Conservation (phyloP, 1,284 basidiomycete genomes). For the Exobasidium rhododendri region DNA sequence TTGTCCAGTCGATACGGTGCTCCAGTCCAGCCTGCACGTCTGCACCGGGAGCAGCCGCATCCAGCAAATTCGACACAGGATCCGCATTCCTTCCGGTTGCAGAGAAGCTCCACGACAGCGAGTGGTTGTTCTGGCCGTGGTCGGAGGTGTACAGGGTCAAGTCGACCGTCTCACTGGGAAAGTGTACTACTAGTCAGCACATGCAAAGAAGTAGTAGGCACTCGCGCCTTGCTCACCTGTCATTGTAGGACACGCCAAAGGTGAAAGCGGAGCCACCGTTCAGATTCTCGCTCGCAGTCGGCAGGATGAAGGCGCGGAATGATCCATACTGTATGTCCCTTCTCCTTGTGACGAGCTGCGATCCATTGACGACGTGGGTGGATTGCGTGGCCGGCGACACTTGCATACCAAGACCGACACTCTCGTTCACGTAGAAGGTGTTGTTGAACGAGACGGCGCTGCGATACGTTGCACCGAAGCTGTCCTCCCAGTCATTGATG, state of each 20-base stretch:
- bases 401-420: conserved; percentile 25
- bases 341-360: conserved; percentile 35
- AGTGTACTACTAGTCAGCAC: no score
- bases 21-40: conserved; percentile 30
- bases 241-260: conserved; percentile 33
- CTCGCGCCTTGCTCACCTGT: not conserved
- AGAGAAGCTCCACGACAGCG: conserved; percentile 35
- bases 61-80: not conserved
- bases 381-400: conserved; percentile 28
- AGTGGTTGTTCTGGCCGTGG: conserved; percentile 21
- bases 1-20: conserved; percentile 45
- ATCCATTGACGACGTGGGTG: conserved; percentile 38
- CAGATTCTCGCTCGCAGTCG: conserved; percentile 20
- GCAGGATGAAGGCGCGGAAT: conserved; percentile 33
- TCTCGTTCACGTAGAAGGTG: conserved; percentile 27
- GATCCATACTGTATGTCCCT: conserved; percentile 46
- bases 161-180: conserved; percentile 23
- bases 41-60: not conserved
- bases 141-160: conserved; percentile 19
- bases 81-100: conserved; percentile 24
- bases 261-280: conserved; percentile 31
- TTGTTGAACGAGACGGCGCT: conserved; percentile 41
- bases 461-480: conserved; percentile 38
- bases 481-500: conserved; percentile 40
- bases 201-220: no score